A percentile compares a stretch with the other conserved stretches of the same genome.
phyloP scores from a whole-genome alignment of 163 green algal genomes.

The Volvox carteri region DNA sequence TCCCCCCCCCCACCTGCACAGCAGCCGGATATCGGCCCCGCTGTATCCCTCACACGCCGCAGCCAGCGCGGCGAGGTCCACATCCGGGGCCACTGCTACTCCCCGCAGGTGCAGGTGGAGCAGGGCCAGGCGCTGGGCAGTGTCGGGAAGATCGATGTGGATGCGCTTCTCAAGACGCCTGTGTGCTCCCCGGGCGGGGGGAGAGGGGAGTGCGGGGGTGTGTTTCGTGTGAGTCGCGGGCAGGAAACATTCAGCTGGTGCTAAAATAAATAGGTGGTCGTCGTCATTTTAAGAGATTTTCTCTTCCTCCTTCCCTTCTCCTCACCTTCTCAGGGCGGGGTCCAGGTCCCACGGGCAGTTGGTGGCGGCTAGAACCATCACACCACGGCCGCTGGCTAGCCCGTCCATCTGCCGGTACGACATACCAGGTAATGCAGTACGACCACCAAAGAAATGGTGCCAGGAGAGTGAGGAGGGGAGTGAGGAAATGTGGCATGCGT shows the following conservation, averaged over 20 bases:
- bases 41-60: conserved; percentile 76
- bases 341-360: conserved; percentile 94
- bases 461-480: no score
- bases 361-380: conserved; percentile 91
- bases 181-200: background rate
- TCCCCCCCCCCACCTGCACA: conserved; percentile 71
- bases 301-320: background rate
- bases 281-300: no score
- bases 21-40: conserved; percentile 86
- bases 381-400: conserved; percentile 38
- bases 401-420: conserved; percentile 54
- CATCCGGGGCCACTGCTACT: background rate
- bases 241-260: no score
- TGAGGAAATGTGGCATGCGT: no score
- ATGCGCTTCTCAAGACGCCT: conserved; percentile 88
- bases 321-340: conserved; percentile 76
- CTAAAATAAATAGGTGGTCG: no score
- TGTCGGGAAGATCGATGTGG: conserved; percentile 68
- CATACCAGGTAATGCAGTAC: no score
- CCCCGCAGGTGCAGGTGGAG: conserved; percentile 60
- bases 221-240: no score
- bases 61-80: conserved; percentile 62
- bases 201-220: background rate
- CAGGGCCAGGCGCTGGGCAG: conserved; percentile 54
- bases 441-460: no score